Base-by-base conservation (phyloP, 495 filamentous ascomycete genomes). In the Daldinia vernicosa region DNA sequence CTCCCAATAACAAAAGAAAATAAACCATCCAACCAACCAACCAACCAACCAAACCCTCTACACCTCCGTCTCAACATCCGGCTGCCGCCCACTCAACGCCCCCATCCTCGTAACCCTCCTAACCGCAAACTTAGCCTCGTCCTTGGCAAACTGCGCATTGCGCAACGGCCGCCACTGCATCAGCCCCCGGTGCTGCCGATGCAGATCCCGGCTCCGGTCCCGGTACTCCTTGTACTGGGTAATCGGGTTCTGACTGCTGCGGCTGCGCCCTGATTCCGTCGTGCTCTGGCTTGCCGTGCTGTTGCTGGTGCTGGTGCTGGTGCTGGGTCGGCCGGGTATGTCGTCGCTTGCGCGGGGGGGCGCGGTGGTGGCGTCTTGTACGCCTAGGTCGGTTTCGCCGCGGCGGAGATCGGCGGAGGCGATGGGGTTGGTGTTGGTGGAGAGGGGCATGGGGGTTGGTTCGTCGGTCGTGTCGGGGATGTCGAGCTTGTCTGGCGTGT, bases 111-210 rank as follows among this genome's bases (percentile, higher is more conserved):
- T 79, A 64, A 87, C 83, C 74, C 87, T 84, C 56, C 85, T 77
- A 14, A 89, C 80, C 1, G 87, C 90, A 71, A 87, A 87, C 69
- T 86, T 84, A 0, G 87, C 82, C 80, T 92, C 87, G 72, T 92
- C 85, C 81, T 91, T 92, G 39, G 89, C 90, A 64, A 92, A 92
- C 77, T 87, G 86, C 62, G 85, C 80, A 70, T 90, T 89, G 70
- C 91, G 78, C 81, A 90, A 85, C 26, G 91, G 90, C 76, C 87
- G 90, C 90, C 91, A 93, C 76, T 92, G 90, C 89, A 92, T 92
- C 71, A 91, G 63, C 9, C 90, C 91, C 35, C 90, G 81, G 67
- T 92, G 89, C 79, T 91, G 90, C 14, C 91, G 80, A 71, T 91
- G 87, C 69, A 91, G 77, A 26, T 88, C 84, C 58, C 83, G 67